Evolutionary conservation across 1,284 basidiomycete species (phyloP).

Genomic region (Butyriboletus appendiculatus): DNA sequence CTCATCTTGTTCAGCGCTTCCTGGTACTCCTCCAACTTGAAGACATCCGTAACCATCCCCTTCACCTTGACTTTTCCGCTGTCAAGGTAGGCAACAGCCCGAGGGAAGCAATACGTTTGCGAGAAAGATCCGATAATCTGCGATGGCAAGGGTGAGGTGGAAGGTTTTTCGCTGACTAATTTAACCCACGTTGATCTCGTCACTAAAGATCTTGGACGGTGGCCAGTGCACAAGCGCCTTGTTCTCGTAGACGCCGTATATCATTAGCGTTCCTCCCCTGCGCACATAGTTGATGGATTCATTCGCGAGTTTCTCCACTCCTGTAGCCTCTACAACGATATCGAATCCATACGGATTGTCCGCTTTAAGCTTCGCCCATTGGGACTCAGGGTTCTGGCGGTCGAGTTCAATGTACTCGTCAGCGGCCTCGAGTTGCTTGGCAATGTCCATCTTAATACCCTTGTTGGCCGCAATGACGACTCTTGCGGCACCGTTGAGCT

Average conservation of each 20-base stretch:
- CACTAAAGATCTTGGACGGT: conserved; percentile 81
- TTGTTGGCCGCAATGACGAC: conserved; percentile 84
- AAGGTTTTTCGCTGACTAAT: neutral
- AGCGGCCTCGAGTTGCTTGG: conserved; percentile 70
- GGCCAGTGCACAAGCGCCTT: conserved; percentile 80
- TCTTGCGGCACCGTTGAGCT: conserved; percentile 76
- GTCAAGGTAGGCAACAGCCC: conserved; percentile 86
- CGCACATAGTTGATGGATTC: conserved; percentile 84
- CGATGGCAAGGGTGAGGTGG: conserved; percentile 1
- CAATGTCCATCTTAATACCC: conserved; percentile 84
- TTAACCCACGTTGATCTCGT: conserved; percentile 72
- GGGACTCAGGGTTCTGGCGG: conserved; percentile 67
- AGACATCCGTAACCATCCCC: conserved; percentile 81
- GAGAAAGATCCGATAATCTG: conserved; percentile 87
- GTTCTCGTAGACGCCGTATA: conserved; percentile 77
- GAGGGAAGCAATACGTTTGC: conserved; percentile 85
- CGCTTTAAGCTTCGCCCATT: conserved; percentile 78
- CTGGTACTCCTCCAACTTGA: conserved; percentile 77
- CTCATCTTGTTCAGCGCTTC: conserved; percentile 84
- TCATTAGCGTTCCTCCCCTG: conserved; percentile 73
- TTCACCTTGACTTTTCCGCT: conserved; percentile 80
- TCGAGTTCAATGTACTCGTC: conserved; percentile 87
- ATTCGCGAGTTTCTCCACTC: conserved; percentile 78
- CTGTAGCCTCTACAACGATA: conserved; percentile 86
- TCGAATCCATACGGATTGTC: conserved; percentile 87